Base-by-base conservation (phyloP, 345 rosid genomes). In the Adansonia digitata region DNA sequence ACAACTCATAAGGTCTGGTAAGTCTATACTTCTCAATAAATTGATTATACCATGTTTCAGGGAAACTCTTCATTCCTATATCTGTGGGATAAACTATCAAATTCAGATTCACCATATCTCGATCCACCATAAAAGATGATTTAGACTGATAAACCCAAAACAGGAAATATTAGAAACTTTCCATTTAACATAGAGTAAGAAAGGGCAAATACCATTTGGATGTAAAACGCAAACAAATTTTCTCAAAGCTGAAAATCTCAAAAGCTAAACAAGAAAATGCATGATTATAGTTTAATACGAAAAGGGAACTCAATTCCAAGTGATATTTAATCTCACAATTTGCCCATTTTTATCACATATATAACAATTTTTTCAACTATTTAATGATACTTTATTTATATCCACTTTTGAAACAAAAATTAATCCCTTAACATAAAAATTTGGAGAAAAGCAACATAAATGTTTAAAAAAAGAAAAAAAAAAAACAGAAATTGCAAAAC, bases 21-120 rank as follows among this genome's bases (percentile, higher is more conserved):
- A 81, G 85, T 82, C 69, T 84, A 79, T 86, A 83, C 79, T 87
- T 90, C 72, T 90, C 91, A 1, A 88, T 83, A 73, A 91, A 92
- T 81, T 86, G 95, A 81, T 81, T 86, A 73, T 92, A 92, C 98
- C 98, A 94, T 17, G 87, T 84, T 66, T 91, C 97, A n/a, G 0
- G 97, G 98, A 55, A 94, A 82, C 40, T 91, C 97, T 34, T 92
- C 97, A n/a, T 77, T 86, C 86, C 88, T 85, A 18, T 83, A 81
- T 73, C 93, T 85, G 75, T 91, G 97, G 62, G 90, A 66, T 46
- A 83, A 40, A 76, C 77, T 84, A 63, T 88, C 86, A 70, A 74
- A 81, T 77, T 89, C 91, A 63, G 89, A 74, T 57, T 89, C 94
- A 68, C 77, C 77, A 62, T 75, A 84, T 79, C 96, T 87, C 12